Percentiles rank a stretch among this genome's conserved stretches.
Conservation (phyloP, 257 asterid species). For the Agastache rugosa region DNA sequence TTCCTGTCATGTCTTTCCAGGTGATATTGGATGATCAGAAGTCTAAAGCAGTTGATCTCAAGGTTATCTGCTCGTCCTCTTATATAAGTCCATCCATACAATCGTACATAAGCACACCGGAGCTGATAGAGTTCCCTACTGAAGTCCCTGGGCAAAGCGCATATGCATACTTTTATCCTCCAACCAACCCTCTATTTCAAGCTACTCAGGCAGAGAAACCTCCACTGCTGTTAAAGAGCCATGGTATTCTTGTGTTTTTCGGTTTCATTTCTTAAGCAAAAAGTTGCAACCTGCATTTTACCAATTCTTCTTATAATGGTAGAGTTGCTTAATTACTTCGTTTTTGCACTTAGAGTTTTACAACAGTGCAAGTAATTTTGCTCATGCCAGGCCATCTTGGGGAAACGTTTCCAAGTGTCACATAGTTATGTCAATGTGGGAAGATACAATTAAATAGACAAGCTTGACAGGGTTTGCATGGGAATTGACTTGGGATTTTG, state of each 20-base stretch:
- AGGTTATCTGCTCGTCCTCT: slow-evolving; percentile 78
- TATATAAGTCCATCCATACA: slow-evolving; percentile 49
- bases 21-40: slow-evolving; percentile 72
- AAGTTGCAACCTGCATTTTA: slow-evolving; percentile 20
- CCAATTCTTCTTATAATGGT: not conserved
- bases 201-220: slow-evolving; percentile 79
- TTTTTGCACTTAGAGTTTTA: slow-evolving; percentile 3
- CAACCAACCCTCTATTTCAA: slow-evolving; percentile 78
- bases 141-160: slow-evolving; percentile 86
- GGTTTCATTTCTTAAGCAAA: not conserved
- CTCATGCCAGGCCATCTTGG: slow-evolving; percentile 11
- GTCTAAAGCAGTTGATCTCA: slow-evolving; percentile 66
- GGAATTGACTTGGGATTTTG: slow-evolving; percentile 1
- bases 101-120: slow-evolving; percentile 74
- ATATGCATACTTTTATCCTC: slow-evolving; percentile 93
- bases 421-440: not conserved
- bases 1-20: slow-evolving; percentile 51
- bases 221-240: slow-evolving; percentile 90
- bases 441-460: not conserved
- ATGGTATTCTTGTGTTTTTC: slow-evolving; percentile 53
- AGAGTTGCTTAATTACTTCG: slow-evolving; percentile 26
- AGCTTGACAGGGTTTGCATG: not conserved
- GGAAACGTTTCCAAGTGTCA: not conserved
- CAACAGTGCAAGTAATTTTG: slow-evolving; percentile 6
- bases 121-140: slow-evolving; percentile 87